A percentile compares a stretch with the other conserved stretches of the same genome.
Conservation (phyloP, 371 early-diverging fungal species). For the Blastocladiella emersonii region DNA sequence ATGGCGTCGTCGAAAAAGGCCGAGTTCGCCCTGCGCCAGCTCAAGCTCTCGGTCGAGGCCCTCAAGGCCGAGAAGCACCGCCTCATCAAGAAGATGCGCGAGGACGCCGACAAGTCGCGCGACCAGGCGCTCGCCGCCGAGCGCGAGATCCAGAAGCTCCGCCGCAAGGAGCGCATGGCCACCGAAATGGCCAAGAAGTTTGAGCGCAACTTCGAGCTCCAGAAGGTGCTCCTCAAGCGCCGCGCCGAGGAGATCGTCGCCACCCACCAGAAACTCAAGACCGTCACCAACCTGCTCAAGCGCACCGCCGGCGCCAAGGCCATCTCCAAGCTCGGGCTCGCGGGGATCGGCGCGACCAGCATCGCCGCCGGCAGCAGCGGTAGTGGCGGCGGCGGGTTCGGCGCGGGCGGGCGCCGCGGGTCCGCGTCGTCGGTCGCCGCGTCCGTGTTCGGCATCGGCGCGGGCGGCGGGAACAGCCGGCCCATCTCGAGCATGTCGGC, state of each 20-base stretch:
- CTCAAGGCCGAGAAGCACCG: slow-evolving; percentile 60
- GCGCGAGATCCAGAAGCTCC: slow-evolving; percentile 53
- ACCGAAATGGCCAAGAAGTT: slow-evolving; percentile 47
- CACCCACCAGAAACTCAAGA: slow-evolving; percentile 38
- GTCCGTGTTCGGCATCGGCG: background rate
- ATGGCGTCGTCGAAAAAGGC: slow-evolving; percentile 39
- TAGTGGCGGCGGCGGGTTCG: no score
- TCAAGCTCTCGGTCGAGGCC: slow-evolving; percentile 43
- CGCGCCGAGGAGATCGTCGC: slow-evolving; percentile 39
- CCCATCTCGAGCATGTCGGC: background rate
- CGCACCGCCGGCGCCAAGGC: slow-evolving; percentile 28
- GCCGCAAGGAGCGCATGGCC: slow-evolving; percentile 50
- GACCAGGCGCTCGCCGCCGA: slow-evolving; percentile 50
- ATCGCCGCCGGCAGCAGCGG: background rate
- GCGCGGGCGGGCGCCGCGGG: background rate
- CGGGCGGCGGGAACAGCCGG: background rate
- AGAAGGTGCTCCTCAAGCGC: slow-evolving; percentile 35
- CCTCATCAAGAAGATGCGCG: slow-evolving; percentile 65
- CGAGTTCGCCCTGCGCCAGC: slow-evolving; percentile 31
- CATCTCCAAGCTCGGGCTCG: background rate
- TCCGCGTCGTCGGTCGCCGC: background rate
- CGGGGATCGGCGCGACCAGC: background rate
- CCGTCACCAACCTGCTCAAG: slow-evolving; percentile 32
- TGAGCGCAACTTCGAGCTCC: slow-evolving; percentile 50
- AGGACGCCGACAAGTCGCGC: slow-evolving; percentile 50